These are phyloP conservation scores for Phaseolus coccineus DNA, from an alignment of 331 rosid species.

Conservation along the genomic window DNA sequence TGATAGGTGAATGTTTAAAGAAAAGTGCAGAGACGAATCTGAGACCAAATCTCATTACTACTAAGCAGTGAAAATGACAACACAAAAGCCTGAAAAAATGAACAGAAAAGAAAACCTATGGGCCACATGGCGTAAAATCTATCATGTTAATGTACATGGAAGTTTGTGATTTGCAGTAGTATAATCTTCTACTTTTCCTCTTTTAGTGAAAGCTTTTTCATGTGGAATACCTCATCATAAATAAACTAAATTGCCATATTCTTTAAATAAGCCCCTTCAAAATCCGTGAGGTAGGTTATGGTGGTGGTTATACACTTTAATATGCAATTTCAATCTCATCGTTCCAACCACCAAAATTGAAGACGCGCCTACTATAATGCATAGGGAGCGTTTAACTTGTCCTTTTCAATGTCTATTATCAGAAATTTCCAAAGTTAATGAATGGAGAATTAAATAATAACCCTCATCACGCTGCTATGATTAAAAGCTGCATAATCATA, in stretches of 20 bases:
- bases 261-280: background rate
- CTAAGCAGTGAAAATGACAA: constrained; percentile 3
- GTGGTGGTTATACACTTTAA: background rate
- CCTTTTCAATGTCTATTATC: constrained; percentile 29
- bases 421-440: background rate
- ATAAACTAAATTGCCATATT: background rate
- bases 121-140: constrained; percentile 25
- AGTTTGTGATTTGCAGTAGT: constrained; percentile 15
- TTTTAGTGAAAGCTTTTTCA: background rate
- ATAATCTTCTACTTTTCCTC: background rate
- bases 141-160: background rate
- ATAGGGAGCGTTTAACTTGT: background rate
- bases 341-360: constrained; percentile 29
- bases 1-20: background rate
- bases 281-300: constrained; percentile 24
- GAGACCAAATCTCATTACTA: background rate
- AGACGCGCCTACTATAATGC: background rate
- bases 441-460: constrained; percentile 6
- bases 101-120: background rate
- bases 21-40: background rate
- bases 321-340: background rate
- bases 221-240: background rate
- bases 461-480: background rate
- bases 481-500: background rate
- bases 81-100: background rate